These are phyloP conservation scores for Terfezia boudieri DNA, from an alignment of 495 filamentous ascomycete genomes.

Conservation along the genomic window DNA sequence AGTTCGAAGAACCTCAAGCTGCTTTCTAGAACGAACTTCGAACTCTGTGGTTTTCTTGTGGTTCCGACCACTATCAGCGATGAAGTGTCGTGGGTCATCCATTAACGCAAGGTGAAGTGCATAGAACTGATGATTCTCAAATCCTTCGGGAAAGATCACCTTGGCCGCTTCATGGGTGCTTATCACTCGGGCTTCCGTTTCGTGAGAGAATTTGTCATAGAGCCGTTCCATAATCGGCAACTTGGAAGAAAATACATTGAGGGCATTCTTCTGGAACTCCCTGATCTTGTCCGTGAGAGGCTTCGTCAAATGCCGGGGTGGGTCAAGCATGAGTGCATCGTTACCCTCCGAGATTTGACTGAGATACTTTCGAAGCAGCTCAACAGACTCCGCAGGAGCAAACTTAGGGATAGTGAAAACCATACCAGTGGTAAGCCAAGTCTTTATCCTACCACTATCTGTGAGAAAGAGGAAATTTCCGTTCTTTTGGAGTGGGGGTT, in stretches of 20 bases:
- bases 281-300: conserved; percentile 6
- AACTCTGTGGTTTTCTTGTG: conserved; percentile 14
- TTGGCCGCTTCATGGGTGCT: conserved; percentile 10
- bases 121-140: conserved; percentile 8
- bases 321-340: neutral
- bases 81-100: conserved; percentile 11
- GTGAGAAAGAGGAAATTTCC: neutral
- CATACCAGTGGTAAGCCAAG: neutral
- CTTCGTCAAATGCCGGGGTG: conserved; percentile 1
- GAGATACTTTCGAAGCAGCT: neutral
- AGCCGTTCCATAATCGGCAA: conserved; percentile 4
- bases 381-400: neutral
- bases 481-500: neutral
- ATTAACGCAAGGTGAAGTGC: conserved; percentile 15
- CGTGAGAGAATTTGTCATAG: conserved; percentile 7
- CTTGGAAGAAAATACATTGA: conserved; percentile 2
- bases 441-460: neutral
- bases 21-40: conserved; percentile 8
- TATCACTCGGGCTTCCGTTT: conserved; percentile 3
- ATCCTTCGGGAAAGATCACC: conserved; percentile 8
- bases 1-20: conserved; percentile 11
- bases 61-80: conserved; percentile 9
- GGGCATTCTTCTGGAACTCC: conserved; percentile 2
- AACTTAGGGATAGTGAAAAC: neutral
- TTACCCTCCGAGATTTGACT: neutral